Base-by-base conservation (phyloP, 2,329 filamentous ascomycete species). In the Alternaria alternata region DNA sequence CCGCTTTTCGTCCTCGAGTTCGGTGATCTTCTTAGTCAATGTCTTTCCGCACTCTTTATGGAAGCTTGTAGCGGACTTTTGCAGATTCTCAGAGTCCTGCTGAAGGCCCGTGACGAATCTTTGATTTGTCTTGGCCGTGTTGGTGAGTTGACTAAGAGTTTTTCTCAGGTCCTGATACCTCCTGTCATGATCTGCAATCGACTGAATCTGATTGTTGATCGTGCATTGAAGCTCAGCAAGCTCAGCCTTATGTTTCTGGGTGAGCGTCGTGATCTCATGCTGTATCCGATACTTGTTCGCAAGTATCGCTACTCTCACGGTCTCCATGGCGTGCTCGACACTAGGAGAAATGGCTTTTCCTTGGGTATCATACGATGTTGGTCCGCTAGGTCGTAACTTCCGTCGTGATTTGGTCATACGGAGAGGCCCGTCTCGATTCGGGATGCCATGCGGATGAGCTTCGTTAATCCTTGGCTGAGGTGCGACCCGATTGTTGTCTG, bases 61-160 rank as follows among this genome's bases (percentile, higher is more conserved):
- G n/a, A 64, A 61, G 14, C 7, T 8, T 11, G 55, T 28, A 7
- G 41, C 52, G 0, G 55, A 54, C n/a, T 56, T 64, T 18, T 71
- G 68, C 8, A 73, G 16, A 8, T 63, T 68, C 22, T 68, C 66
- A 22, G 71, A 68, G 49, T 78, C 76, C 11, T 63, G 69, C 20
- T 70, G 70, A 16, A 78, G 56, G 16, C 75, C 75, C 7, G 63
- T 49, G 5, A 71, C 60, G 18, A 62, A 76, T 34, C 66, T 75
- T n/a, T 73, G 63, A 28, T 71, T 62, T 0, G 51, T 66, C 32
- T 59, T 70, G 5, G 66, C 63, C 20, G 62, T 67, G 1, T 67
- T 64, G 1, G 54, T 47, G 4, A 76, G 8, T 7, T 55, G 39
- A 5, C 51, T 28, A 4, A 70, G 5, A 14, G 44, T 43, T 4